These are phyloP conservation scores for Earliella scabrosa DNA, from an alignment of 1,284 basidiomycete species.

Conservation along the genomic window DNA sequence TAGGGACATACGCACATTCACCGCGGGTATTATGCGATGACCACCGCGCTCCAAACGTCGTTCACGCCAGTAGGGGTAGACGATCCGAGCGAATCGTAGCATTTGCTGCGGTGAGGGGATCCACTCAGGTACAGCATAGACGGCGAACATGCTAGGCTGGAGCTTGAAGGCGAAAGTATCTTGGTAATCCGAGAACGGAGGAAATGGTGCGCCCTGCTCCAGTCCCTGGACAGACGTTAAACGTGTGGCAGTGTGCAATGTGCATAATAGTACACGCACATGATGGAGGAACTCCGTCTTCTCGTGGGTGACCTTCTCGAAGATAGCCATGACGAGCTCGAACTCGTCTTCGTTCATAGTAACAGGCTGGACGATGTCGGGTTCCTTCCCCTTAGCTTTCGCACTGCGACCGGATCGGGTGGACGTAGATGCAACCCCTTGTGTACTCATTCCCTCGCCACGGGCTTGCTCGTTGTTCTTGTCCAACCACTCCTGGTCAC, in stretches of 20 bases:
- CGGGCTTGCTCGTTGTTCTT: constrained; percentile 90
- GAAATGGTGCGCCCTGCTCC: constrained; percentile 70
- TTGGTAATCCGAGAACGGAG: constrained; percentile 69
- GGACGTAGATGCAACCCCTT: constrained; percentile 65
- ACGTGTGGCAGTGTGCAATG: not conserved
- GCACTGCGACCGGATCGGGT: constrained; percentile 64
- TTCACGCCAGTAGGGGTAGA: constrained; percentile 39
- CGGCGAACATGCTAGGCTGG: constrained; percentile 32
- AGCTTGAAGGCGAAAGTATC: constrained; percentile 33
- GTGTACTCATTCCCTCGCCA: constrained; percentile 81
- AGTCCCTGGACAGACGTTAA: constrained; percentile 48
- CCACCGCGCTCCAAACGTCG: constrained; percentile 36
- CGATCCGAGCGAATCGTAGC: constrained; percentile 27
- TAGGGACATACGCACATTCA: constrained; percentile 32
- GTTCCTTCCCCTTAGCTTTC: constrained; percentile 81
- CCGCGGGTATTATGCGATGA: constrained; percentile 36
- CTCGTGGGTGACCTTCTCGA: constrained; percentile 92
- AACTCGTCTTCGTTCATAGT: constrained; percentile 89
- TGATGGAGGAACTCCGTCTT: constrained; percentile 92
- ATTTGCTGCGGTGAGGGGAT: constrained; percentile 31
- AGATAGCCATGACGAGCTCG: constrained; percentile 93
- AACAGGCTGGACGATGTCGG: constrained; percentile 62
- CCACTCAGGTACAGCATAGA: constrained; percentile 32
- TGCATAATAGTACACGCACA: constrained; percentile 47
- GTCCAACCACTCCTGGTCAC: constrained; percentile 93